phyloP scores from a whole-genome alignment of 2,329 filamentous ascomycete genomes.

The Fusarium sp. region DNA sequence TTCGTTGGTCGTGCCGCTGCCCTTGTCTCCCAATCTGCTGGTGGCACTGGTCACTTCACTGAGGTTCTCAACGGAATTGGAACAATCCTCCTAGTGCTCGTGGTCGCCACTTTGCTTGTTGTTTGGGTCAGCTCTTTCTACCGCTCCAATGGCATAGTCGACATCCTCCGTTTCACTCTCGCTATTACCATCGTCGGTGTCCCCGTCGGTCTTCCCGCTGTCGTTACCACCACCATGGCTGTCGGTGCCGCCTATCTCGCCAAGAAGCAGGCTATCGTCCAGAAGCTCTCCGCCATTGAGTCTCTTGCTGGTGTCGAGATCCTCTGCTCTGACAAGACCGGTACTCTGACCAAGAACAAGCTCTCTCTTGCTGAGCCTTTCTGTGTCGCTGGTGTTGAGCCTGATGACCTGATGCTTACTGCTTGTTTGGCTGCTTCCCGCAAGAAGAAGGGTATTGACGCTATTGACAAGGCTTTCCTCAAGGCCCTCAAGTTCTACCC shows the following conservation, averaged over 20 bases:
- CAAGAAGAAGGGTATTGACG: conserved; percentile 96
- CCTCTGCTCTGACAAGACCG: conserved; percentile 94
- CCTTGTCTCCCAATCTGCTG: conserved; percentile 81
- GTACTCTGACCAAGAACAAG: conserved; percentile 95
- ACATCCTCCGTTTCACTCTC: conserved; percentile 85
- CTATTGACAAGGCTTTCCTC: conserved; percentile 94
- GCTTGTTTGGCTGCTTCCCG: conserved; percentile 89
- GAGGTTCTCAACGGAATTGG: conserved; percentile 91
- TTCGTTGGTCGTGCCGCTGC: conserved; percentile 91
- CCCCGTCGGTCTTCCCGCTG: conserved; percentile 90
- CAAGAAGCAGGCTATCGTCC: conserved; percentile 92
- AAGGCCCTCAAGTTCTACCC: conserved; percentile 87
- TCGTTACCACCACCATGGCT: conserved; percentile 95
- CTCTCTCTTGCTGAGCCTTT: conserved; percentile 87
- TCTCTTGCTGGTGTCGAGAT: conserved; percentile 93
- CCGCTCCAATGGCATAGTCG: conserved; percentile 82
- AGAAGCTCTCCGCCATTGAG: conserved; percentile 92
- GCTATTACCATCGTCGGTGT: conserved; percentile 94
- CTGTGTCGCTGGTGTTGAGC: conserved; percentile 83
- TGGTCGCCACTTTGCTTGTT: conserved; percentile 82
- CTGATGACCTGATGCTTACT: conserved; percentile 91
- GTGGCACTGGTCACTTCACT: conserved; percentile 87
- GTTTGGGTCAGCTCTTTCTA: conserved; percentile 93
- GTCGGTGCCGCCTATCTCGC: conserved; percentile 92
- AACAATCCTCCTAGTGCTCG: conserved; percentile 80